Evolutionary conservation across 306 rosid species (phyloP), one percentile per base, ranked within the genome.

Genomic region (Potentilla sterilis): DNA sequence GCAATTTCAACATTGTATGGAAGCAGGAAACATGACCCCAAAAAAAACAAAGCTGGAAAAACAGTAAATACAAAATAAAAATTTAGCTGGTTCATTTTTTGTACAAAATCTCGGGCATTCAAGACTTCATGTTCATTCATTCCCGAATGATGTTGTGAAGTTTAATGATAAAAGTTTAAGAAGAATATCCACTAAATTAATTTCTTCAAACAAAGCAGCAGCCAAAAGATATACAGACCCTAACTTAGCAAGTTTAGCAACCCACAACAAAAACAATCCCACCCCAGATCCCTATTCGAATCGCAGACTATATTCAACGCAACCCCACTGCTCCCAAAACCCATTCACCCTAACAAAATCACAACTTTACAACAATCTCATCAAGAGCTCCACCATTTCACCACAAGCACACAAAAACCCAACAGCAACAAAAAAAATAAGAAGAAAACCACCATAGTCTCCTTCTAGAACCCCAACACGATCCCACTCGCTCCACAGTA

Each of bases 241-340:
- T 35, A 28, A 19, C 28, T 28, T 28, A 28, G 28, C 28, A 28
- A 0, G 7, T 22, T 22, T 28, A 28, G 28, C 28, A 28, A 28
- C 1, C 28, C 28, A 28, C 28, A 28, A 28, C 28, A 28, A 28
- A 18, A 46, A 76, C 78, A 61, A 47, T 12, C 13, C 78, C 79
- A 83, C 76, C 72, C 65, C 91, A 89, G 89, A 88, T 89, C 92
- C 89, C 80, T 78, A 71, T 85, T 78, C 69, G 49, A 79, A 42
- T 71, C 85, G 72, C 76, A 76, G 74, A 67, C 67, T 35, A 78
- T 40, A 78, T 38, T 18, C 18, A 47, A 81, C 72, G 67, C 55
- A 67, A 75, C 79, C 70, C 78, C 19, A 72, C 67, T 59, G 37
- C 86, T 80, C 84, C 61, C 72, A 80, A 71, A 81, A 73, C 79